Evolutionary conservation across 805 yeast species (phyloP).

Genomic region (Metschnikowia similis): DNA sequence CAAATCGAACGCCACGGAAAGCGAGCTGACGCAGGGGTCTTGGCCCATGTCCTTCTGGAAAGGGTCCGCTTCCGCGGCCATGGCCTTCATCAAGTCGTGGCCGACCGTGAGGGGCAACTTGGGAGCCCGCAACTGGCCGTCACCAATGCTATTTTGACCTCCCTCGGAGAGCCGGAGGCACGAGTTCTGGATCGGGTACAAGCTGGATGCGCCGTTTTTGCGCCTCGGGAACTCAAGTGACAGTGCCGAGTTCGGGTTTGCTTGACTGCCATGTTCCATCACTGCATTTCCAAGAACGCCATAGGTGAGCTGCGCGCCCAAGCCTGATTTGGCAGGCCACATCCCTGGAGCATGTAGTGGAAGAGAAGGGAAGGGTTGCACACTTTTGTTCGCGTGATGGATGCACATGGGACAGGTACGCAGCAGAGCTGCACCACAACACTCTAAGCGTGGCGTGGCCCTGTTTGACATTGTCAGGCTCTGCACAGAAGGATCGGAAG

Average conservation of each 20-base stretch:
- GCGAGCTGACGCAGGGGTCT: slow-evolving; percentile 12
- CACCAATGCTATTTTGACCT: background rate
- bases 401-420: background rate
- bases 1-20: slow-evolving; percentile 5
- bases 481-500: too few relatives aligned
- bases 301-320: slow-evolving; percentile 17
- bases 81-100: slow-evolving; percentile 5
- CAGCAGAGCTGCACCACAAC: background rate
- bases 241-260: background rate
- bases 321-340: slow-evolving; percentile 15
- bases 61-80: slow-evolving; percentile 11
- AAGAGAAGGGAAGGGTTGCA: background rate
- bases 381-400: background rate
- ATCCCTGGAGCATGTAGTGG: slow-evolving; percentile 5
- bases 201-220: slow-evolving; percentile 7
- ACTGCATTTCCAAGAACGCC: slow-evolving; percentile 15
- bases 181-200: slow-evolving; percentile 12
- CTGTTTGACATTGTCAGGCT: too few relatives aligned
- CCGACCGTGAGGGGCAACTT: background rate
- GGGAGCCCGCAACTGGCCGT: background rate
- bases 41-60: slow-evolving; percentile 5
- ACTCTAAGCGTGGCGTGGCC: too few relatives aligned
- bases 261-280: background rate
- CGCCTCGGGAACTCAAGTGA: slow-evolving; percentile 11
- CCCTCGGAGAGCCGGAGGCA: slow-evolving; percentile 3